A percentile compares a stretch with the other conserved stretches of the same genome.
These are phyloP conservation scores for Eimeria praecox DNA, from an alignment of 169 alveolate species.

Conservation along the genomic window DNA sequence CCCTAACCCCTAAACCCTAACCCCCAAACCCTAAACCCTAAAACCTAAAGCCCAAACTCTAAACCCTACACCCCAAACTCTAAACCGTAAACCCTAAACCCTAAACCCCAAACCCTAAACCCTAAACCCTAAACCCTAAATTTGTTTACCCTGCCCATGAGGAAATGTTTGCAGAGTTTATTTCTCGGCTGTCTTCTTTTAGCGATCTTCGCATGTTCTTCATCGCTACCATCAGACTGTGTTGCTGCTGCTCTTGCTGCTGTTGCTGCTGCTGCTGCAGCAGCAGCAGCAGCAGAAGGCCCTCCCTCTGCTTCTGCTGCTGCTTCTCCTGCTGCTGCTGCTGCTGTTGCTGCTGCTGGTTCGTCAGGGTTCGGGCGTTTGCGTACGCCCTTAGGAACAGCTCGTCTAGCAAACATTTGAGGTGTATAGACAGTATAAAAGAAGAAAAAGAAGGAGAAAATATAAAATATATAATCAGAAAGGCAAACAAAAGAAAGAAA, in stretches of 20 bases:
- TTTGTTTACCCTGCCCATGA: conserved; percentile 6
- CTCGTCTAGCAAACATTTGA: conserved; percentile 23
- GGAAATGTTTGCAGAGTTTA: conserved; percentile 24
- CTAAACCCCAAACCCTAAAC: neutral
- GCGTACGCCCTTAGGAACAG: conserved; percentile 28
- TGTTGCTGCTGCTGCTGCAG: neutral
- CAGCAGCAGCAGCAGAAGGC: neutral
- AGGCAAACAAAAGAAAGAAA: neutral
- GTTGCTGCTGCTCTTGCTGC: neutral
- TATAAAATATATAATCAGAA: neutral
- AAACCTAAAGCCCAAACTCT: neutral
- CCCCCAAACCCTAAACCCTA: neutral
- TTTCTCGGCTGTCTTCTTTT: neutral
- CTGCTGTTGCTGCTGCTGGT: neutral
- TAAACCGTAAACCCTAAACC: neutral
- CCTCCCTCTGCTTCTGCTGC: neutral
- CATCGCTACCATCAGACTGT: conserved; percentile 37
- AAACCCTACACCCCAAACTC: neutral
- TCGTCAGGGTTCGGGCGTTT: conserved; percentile 15
- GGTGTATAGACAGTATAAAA: neutral
- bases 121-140: neutral
- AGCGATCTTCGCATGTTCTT: conserved; percentile 49
- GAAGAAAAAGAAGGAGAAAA: neutral
- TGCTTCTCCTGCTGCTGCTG: neutral
- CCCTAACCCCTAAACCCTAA: neutral